phyloP scores from a whole-genome alignment of 176 grass and related monocot genomes.

The Oryza australiensis region DNA sequence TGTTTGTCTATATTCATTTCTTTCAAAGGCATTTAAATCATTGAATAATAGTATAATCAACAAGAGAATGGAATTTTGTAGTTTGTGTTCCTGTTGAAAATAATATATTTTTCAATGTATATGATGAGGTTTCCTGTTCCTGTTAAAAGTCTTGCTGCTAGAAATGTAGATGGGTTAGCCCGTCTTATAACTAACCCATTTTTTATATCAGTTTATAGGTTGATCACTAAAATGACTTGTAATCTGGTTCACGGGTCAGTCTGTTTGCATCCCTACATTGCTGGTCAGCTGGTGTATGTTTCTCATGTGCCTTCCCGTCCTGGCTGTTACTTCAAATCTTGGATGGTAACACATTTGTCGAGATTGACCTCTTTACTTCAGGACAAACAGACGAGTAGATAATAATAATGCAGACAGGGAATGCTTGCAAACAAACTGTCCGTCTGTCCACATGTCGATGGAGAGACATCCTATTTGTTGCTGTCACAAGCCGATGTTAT shows the following conservation, averaged over 20 bases:
- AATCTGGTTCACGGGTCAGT: no score
- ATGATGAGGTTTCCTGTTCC: not conserved
- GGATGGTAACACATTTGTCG: not conserved
- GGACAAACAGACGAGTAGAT: not conserved
- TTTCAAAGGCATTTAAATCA: not conserved
- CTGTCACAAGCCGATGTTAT: constrained; percentile 31
- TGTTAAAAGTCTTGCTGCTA: not conserved
- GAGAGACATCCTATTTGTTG: constrained; percentile 25
- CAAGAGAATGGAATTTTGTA: constrained; percentile 2
- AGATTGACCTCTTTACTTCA: not conserved
- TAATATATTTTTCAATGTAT: not conserved
- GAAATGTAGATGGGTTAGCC: no score
- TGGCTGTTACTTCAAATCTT: not conserved
- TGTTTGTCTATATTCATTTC: not conserved
- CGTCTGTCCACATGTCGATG: not conserved
- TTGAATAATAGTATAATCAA: not conserved
- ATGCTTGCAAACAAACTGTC: constrained; percentile 17
- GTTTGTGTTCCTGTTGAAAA: not conserved
- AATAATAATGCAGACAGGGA: not conserved
- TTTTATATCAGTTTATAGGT: no score
- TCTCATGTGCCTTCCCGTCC: not conserved
- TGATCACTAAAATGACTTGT: no score
- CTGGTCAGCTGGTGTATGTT: not conserved
- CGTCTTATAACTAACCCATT: no score
- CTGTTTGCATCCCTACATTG: no score